Evolutionary conservation across 306 rosid species (phyloP).

Genomic region (Sesbania bispinosa): DNA sequence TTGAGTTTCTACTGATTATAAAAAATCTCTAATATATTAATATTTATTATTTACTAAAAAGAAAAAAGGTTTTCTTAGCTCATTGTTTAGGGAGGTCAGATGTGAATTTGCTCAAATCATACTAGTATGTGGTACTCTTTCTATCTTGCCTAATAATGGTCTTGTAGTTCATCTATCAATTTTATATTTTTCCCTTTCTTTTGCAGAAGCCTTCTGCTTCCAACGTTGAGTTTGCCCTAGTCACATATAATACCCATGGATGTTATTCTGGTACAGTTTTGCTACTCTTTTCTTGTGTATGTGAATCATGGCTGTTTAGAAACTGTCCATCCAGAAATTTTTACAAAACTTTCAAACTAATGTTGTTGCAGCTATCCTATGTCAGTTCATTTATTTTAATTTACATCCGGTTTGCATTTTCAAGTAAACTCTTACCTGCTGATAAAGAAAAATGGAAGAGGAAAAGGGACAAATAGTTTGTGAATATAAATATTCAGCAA

Average conservation of each 20-base stretch:
- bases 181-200: conserved; percentile 19
- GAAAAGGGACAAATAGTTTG: conserved; percentile 1
- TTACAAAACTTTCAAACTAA: neutral
- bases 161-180: conserved; percentile 6
- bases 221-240: conserved; percentile 65
- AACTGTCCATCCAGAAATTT: neutral
- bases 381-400: neutral
- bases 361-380: neutral
- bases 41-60: neutral
- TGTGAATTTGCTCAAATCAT: conserved; percentile 5
- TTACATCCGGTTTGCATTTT: neutral
- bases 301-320: conserved; percentile 8
- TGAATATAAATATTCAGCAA: conserved; percentile 1
- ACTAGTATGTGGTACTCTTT: neutral
- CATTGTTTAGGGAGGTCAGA: neutral
- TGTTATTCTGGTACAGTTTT: conserved; percentile 76
- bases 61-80: neutral
- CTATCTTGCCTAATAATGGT: conserved; percentile 18
- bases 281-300: conserved; percentile 15
- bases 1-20: neutral
- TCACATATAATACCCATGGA: conserved; percentile 83
- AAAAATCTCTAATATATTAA: neutral
- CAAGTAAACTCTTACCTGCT: neutral
- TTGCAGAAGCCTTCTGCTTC: conserved; percentile 69
- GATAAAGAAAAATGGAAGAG: neutral